phyloP scores from a whole-genome alignment of 2,329 filamentous ascomycete species.

The Leptographium lundbergii region DNA sequence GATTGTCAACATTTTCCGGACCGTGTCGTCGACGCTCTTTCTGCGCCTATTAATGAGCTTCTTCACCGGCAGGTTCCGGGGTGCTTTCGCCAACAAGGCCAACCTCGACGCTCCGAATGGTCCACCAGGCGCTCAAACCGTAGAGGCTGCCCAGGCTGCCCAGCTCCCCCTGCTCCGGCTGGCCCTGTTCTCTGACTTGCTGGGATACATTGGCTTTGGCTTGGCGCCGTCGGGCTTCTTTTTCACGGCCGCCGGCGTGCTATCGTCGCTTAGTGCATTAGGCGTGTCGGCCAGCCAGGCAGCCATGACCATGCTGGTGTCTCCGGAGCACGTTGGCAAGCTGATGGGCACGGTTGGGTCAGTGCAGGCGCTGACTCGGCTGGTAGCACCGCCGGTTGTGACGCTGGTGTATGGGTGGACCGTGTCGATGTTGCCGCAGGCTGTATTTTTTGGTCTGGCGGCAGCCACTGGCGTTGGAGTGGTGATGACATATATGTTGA shows the following conservation, averaged over 20 bases:
- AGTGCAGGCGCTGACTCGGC: neutral
- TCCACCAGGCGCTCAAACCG: neutral
- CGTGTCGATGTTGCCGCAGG: neutral
- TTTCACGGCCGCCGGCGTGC: neutral
- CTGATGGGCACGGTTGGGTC: conserved; percentile 1
- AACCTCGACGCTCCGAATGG: too few species aligned
- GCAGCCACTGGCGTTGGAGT: neutral
- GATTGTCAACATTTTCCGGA: neutral
- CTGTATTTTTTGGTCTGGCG: neutral
- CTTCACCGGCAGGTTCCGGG: neutral
- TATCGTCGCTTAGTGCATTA: neutral
- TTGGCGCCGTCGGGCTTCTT: neutral
- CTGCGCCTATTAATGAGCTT: neutral
- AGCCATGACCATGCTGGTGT: neutral
- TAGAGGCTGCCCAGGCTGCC: neutral
- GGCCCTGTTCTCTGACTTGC: neutral
- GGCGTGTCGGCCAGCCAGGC: neutral
- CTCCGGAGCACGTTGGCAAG: neutral
- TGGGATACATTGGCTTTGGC: neutral
- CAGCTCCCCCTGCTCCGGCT: neutral
- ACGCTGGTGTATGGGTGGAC: neutral
- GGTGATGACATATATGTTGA: neutral
- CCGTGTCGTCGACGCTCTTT: neutral
- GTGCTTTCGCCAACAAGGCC: neutral
- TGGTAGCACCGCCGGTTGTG: neutral